Evolutionary conservation across 352 stramenopile genomes (phyloP).

Genomic region (Achlya hypogyna): DNA sequence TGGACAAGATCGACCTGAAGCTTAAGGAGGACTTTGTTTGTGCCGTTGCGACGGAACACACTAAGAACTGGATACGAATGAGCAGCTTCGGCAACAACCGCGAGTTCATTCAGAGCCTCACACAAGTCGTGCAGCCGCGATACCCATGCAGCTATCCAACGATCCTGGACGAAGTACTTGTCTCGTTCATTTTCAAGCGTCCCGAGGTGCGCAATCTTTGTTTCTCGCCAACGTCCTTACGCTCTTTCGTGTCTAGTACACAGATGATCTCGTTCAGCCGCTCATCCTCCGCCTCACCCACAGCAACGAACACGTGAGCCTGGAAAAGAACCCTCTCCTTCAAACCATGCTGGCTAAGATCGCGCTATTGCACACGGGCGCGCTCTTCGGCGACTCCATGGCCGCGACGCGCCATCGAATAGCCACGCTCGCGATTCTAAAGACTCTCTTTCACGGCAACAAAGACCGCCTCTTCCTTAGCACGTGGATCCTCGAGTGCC

Average conservation of each 20-base stretch:
- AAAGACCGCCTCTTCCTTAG: slow-evolving; percentile 63
- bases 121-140: slow-evolving; percentile 61
- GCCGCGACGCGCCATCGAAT: slow-evolving; percentile 41
- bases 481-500: slow-evolving; percentile 59
- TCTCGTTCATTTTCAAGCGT: slow-evolving; percentile 61
- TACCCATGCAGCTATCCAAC: slow-evolving; percentile 77
- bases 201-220: slow-evolving; percentile 31
- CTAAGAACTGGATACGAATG: slow-evolving; percentile 58
- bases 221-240: not conserved
- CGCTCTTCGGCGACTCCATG: slow-evolving; percentile 5
- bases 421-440: slow-evolving; percentile 58
- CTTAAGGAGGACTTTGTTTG: slow-evolving; percentile 41
- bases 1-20: slow-evolving; percentile 66
- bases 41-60: slow-evolving; percentile 49
- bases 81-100: slow-evolving; percentile 41
- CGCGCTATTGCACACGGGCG: slow-evolving; percentile 21
- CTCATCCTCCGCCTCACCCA: slow-evolving; percentile 75
- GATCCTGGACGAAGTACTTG: slow-evolving; percentile 72
- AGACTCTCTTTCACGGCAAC: slow-evolving; percentile 66
- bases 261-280: slow-evolving; percentile 40
- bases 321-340: slow-evolving; percentile 56
- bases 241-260: slow-evolving; percentile 12
- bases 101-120: slow-evolving; percentile 61
- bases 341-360: slow-evolving; percentile 42
- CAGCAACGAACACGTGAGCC: slow-evolving; percentile 42